Base-by-base conservation (phyloP, 805 yeast genomes). In the Wickerhamiella sorbophila region DNA sequence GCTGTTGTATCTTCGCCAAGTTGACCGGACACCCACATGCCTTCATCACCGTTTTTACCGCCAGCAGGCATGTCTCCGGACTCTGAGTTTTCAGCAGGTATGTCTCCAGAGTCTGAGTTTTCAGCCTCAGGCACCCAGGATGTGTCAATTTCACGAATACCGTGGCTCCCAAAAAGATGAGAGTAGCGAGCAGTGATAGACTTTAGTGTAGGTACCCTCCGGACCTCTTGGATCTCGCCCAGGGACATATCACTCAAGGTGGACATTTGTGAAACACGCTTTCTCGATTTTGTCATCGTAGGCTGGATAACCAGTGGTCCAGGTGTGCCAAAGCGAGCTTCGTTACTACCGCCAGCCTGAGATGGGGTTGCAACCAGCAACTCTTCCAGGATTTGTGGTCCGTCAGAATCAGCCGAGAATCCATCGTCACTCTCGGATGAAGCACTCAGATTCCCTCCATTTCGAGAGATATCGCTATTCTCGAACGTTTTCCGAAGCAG, bases 401-500 rank as follows among this genome's bases (percentile, higher is more conserved):
- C 6, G 10, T 8, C 10, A 6, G 29, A 24, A 24, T 24, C 29
- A 24, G 10, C 12, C 12, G 29, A 24, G 6, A 8, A 6, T 8
- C 10, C 6, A 24, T 24, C 29, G 6, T 24, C 29, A 12, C 29
- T 24, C 29, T 24, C 29, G 6, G 29, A 24, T 12, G 10, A 24
- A 24, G 12, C 29, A 12, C 42, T 16, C 12, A 31, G 19, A 5
- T 22, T 10, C 17, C 24, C 5, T 4, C 21, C 31, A 8, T 24
- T 16, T 5, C 22, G 42, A 32, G 4, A 20, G 20, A 19, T 21
- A 27, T 36, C 16, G 16, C 5, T 21, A 15, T 33, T 14, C 27
- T 32, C 36, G 39, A 48, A 49, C 40, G 52, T 52, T 36, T 52
- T 46, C 12, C 55, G 44, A 10, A 52, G 46, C 2, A 54, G 44